These are phyloP conservation scores for Pichia heedii DNA, from an alignment of 805 yeast genomes.

Conservation along the genomic window DNA sequence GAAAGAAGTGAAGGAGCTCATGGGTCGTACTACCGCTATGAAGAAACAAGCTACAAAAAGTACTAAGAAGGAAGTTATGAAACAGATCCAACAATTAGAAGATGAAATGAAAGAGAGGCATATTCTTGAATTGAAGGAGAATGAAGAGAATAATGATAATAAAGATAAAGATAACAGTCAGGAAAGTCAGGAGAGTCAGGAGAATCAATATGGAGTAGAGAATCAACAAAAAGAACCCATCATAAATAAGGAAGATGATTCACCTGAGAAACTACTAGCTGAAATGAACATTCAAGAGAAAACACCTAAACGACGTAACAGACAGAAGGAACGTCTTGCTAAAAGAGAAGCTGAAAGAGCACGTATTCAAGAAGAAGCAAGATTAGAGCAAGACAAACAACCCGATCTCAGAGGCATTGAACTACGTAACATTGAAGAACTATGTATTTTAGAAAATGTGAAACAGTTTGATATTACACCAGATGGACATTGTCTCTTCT, in stretches of 20 bases:
- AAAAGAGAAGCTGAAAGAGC: constrained; percentile 64
- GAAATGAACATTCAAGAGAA: constrained; percentile 34
- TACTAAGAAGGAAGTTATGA: constrained; percentile 56
- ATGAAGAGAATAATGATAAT: too few species aligned
- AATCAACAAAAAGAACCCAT: constrained; percentile 15
- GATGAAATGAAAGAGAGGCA: constrained; percentile 46
- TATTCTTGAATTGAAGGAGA: constrained; percentile 36
- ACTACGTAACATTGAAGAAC: constrained; percentile 48
- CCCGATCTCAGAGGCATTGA: constrained; percentile 70
- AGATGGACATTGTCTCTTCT: constrained; percentile 91
- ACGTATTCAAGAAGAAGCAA: constrained; percentile 56
- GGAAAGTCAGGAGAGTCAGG: too few species aligned
- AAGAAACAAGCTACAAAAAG: constrained; percentile 80
- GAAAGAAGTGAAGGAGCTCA: constrained; percentile 58
- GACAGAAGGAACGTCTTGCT: constrained; percentile 79
- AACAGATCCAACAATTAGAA: constrained; percentile 54
- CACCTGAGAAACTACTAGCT: constrained; percentile 62
- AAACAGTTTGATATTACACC: constrained; percentile 65
- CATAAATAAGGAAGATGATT: constrained; percentile 30
- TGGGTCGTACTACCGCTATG: constrained; percentile 60
- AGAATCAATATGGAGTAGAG: too few species aligned
- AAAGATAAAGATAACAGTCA: too few species aligned
- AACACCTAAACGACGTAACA: constrained; percentile 53
- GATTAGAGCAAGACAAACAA: constrained; percentile 52
- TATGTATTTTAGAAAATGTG: constrained; percentile 43